A percentile compares a stretch with the other conserved stretches of the same genome.
phyloP scores from a whole-genome alignment of 768 basidiomycete species.

The Leccinum disarticulatum region DNA sequence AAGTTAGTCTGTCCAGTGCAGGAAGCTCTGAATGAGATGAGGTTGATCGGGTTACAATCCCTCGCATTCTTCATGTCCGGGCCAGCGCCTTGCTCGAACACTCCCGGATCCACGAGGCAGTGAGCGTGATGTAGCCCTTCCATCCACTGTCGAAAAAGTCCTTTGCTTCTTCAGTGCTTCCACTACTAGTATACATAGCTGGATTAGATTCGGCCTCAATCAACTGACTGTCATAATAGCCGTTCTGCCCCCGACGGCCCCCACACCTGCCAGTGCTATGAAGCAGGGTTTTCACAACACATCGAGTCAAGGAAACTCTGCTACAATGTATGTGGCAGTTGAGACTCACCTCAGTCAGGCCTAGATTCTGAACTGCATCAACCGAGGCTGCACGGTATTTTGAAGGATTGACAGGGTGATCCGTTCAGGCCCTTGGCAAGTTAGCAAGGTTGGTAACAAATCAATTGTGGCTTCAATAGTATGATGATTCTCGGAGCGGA shows the following conservation, averaged over 20 bases:
- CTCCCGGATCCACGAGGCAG: constrained; percentile 11
- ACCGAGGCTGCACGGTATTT: neutral
- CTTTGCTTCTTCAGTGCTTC: no score
- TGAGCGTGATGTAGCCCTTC: neutral
- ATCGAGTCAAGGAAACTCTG: constrained; percentile 1
- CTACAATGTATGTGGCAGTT: neutral
- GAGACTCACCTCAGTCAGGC: neutral
- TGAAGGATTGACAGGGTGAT: constrained; percentile 4
- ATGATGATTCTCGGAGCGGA: constrained; percentile 2
- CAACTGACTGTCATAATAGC: neutral
- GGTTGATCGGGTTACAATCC: constrained; percentile 1
- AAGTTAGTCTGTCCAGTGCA: neutral
- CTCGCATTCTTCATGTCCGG: constrained; percentile 27
- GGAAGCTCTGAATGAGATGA: constrained; percentile 8
- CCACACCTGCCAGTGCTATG: neutral
- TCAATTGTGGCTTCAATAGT: neutral
- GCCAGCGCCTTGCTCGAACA: neutral
- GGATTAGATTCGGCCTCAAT: no score
- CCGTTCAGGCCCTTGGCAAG: neutral
- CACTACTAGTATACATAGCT: no score
- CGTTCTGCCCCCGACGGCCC: neutral
- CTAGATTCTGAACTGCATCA: neutral
- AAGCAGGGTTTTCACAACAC: neutral
- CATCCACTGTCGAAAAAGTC: no score
- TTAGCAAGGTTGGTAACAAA: neutral